Evolutionary conservation across 768 basidiomycete genomes (phyloP).

Genomic region (Xanthoconium stramineum): DNA sequence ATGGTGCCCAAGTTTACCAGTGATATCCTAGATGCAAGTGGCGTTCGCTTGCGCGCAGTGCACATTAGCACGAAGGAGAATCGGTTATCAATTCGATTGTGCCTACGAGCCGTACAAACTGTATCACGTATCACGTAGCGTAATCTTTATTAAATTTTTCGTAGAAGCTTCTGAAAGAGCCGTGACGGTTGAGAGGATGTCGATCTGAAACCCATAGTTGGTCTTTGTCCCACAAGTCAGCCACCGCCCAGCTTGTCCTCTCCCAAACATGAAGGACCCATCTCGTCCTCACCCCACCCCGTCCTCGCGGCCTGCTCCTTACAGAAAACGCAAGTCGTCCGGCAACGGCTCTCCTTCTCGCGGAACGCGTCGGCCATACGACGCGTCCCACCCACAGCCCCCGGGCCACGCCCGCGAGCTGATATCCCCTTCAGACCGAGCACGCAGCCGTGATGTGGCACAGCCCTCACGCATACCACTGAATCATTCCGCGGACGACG

Average conservation of each 20-base stretch:
- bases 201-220: conserved; percentile 2
- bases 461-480: conserved; percentile 1
- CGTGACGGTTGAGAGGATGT: neutral
- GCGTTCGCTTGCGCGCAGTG: too few species aligned
- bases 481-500: neutral
- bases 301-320: conserved; percentile 13
- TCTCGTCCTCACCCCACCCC: conserved; percentile 13
- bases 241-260: conserved; percentile 12
- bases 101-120: too few species aligned
- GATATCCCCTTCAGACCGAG: conserved; percentile 5
- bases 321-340: conserved; percentile 16
- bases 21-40: too few species aligned
- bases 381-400: conserved; percentile 7
- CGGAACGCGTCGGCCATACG: conserved; percentile 11
- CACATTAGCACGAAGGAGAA: too few species aligned
- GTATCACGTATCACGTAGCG: too few species aligned
- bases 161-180: too few species aligned
- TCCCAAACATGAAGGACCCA: conserved; percentile 24
- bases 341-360: conserved; percentile 5
- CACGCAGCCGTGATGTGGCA: neutral
- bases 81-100: too few species aligned
- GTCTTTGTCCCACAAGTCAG: conserved; percentile 13
- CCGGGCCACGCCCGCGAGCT: neutral
- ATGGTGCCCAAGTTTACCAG: too few species aligned
- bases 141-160: too few species aligned